A percentile compares a stretch with the other conserved stretches of the same genome.
Conservation (phyloP, 331 rosid species). For the Pyracantha coccinea region DNA sequence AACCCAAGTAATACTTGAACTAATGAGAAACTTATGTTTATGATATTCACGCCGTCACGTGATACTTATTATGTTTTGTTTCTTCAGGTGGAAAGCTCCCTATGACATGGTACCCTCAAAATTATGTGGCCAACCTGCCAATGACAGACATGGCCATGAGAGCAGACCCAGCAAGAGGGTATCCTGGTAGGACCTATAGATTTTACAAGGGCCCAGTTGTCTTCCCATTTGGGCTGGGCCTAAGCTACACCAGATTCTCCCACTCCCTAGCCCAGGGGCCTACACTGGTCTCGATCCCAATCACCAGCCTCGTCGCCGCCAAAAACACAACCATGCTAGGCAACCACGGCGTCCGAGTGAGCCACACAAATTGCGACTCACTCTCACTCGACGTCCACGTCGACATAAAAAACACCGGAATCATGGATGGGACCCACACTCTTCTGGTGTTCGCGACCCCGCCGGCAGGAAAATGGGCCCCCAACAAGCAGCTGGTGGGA, state of each 20-base stretch:
- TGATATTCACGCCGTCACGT: not conserved
- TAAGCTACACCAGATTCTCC: slow-evolving; percentile 55
- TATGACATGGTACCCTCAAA: slow-evolving; percentile 88
- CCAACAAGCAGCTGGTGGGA: slow-evolving; percentile 40
- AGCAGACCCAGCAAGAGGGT: slow-evolving; percentile 51
- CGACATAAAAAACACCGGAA: slow-evolving; percentile 56
- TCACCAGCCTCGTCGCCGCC: slow-evolving; percentile 3
- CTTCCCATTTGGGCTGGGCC: slow-evolving; percentile 71
- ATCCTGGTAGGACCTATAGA: slow-evolving; percentile 88
- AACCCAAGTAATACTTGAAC: slow-evolving; percentile 53
- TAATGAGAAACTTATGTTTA: not conserved
- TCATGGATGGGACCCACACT: slow-evolving; percentile 69
- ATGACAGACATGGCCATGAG: slow-evolving; percentile 87
- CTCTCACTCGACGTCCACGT: slow-evolving; percentile 27
- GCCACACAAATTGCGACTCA: slow-evolving; percentile 41
- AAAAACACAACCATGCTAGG: slow-evolving; percentile 30
- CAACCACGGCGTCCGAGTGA: slow-evolving; percentile 30
- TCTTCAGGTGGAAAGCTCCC: slow-evolving; percentile 72
- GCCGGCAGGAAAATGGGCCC: slow-evolving; percentile 33
- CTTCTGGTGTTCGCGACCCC: slow-evolving; percentile 51
- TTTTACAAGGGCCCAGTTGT: slow-evolving; percentile 90
- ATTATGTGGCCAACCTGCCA: slow-evolving; percentile 46
- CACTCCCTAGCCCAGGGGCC: slow-evolving; percentile 46
- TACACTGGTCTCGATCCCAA: slow-evolving; percentile 21
- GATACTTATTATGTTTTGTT: not conserved